phyloP scores from a whole-genome alignment of 345 rosid genomes.

The Sisymbrium irio region DNA sequence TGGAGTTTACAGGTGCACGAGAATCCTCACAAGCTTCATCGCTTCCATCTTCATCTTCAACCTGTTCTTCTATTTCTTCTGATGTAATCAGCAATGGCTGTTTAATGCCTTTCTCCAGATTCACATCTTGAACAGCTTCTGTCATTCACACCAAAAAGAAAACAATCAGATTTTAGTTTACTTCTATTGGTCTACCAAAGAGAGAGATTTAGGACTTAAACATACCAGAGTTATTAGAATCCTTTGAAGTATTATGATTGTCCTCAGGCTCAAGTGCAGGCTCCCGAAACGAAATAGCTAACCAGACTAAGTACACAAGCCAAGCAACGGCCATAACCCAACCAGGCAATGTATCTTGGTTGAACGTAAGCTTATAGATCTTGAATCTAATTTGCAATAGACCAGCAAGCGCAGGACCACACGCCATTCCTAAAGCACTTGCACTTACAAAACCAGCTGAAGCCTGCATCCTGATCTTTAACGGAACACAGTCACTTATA shows the following conservation, averaged over 20 bases:
- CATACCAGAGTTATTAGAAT: conserved; percentile 46
- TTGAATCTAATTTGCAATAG: conserved; percentile 73
- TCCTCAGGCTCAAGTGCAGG: conserved; percentile 50
- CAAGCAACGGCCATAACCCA: conserved; percentile 97
- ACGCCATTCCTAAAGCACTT: conserved; percentile 99
- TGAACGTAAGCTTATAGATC: conserved; percentile 75
- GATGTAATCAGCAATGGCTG: conserved; percentile 64
- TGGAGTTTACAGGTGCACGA: conserved; percentile 59
- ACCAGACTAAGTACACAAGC: conserved; percentile 77
- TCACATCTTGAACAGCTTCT: conserved; percentile 51
- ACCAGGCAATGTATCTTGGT: conserved; percentile 83
- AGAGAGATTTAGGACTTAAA: background rate
- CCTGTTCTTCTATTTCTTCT: conserved; percentile 51
- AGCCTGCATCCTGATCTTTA: conserved; percentile 90
- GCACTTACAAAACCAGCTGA: conserved; percentile 99
- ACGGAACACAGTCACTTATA: conserved; percentile 95
- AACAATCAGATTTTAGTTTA: background rate
- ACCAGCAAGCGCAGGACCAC: conserved; percentile 99
- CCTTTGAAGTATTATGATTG: conserved; percentile 30
- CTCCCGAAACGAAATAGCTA: conserved; percentile 77
- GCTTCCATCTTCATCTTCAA: conserved; percentile 61
- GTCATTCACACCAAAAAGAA: conserved; percentile 22
- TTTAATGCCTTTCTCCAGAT: conserved; percentile 69
- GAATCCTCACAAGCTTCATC: conserved; percentile 63
- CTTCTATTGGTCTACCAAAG: background rate